Conservation (phyloP, 176 grass and related monocot species). For the Cocos nucifera region DNA sequence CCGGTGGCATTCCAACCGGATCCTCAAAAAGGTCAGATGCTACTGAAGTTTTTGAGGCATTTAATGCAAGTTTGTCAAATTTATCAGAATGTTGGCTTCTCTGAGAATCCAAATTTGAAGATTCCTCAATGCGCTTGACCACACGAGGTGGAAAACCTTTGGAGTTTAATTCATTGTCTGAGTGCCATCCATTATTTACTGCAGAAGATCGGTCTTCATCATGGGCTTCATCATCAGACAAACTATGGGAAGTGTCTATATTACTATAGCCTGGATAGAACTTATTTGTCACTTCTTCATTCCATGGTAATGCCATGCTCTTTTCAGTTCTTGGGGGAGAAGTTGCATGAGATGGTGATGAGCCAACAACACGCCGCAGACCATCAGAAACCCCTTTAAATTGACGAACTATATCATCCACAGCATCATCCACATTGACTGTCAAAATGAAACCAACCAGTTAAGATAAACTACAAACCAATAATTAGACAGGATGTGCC, state of each 20-base stretch:
- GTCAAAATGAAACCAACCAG: slow-evolving; percentile 25
- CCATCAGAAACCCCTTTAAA: slow-evolving; percentile 96
- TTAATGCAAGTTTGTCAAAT: slow-evolving; percentile 29
- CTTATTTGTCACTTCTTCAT: slow-evolving; percentile 51
- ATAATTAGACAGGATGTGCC: no score
- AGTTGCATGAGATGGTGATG: slow-evolving; percentile 33
- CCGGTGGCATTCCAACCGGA: slow-evolving; percentile 67
- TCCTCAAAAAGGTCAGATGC: slow-evolving; percentile 47
- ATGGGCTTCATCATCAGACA: slow-evolving; percentile 84
- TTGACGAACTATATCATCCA: slow-evolving; percentile 96
- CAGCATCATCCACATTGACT: slow-evolving; percentile 97
- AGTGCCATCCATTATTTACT: slow-evolving; percentile 58
- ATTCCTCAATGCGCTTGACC: slow-evolving; percentile 30
- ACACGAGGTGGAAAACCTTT: slow-evolving; percentile 52
- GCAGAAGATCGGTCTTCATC: slow-evolving; percentile 43
- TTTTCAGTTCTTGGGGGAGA: slow-evolving; percentile 34
- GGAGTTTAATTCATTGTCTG: slow-evolving; percentile 77
- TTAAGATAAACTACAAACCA: neutral
- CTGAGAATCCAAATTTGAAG: slow-evolving; percentile 31
- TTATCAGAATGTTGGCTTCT: slow-evolving; percentile 29
- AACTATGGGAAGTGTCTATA: slow-evolving; percentile 46
- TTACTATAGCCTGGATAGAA: slow-evolving; percentile 32
- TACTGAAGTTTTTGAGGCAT: slow-evolving; percentile 35
- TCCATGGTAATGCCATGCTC: slow-evolving; percentile 60
- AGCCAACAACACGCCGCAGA: slow-evolving; percentile 49